Percentiles rank a stretch among this genome's conserved stretches.
phyloP scores from a whole-genome alignment of 2,329 filamentous ascomycete genomes.

The Albifimbria verrucaria region DNA sequence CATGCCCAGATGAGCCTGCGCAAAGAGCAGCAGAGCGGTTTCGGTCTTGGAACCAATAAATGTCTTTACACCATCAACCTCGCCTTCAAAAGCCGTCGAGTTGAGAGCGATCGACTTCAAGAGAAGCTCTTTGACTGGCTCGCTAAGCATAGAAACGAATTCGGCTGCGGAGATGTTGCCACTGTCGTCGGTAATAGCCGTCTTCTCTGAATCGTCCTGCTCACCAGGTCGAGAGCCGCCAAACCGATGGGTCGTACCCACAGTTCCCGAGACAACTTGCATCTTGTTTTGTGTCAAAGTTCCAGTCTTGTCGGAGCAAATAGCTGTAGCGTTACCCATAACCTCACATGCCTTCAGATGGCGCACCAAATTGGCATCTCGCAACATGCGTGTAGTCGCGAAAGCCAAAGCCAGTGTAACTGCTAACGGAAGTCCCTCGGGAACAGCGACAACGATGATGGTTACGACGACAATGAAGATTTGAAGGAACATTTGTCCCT shows the following conservation, averaged over 20 bases:
- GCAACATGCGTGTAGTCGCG: conserved; percentile 73
- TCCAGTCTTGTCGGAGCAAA: conserved; percentile 67
- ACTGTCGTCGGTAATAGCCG: conserved; percentile 20
- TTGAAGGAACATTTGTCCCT: conserved; percentile 74
- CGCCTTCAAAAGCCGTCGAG: conserved; percentile 74
- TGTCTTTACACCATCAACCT: conserved; percentile 61
- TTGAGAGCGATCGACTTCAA: conserved; percentile 61
- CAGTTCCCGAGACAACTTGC: conserved; percentile 60
- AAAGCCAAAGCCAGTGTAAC: conserved; percentile 77
- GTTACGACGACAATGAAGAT: conserved; percentile 78
- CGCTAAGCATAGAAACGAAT: conserved; percentile 42
- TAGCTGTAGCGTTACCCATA: conserved; percentile 74
- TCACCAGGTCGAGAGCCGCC: conserved; percentile 33
- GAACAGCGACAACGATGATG: conserved; percentile 76
- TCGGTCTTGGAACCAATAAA: conserved; percentile 80
- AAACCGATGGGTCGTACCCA: conserved; percentile 55
- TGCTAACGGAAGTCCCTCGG: conserved; percentile 72
- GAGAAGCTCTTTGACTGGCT: conserved; percentile 49
- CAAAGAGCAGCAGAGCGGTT: conserved; percentile 69
- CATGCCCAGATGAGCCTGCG: conserved; percentile 64
- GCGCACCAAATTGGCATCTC: conserved; percentile 73
- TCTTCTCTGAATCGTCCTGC: conserved; percentile 20
- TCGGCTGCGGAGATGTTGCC: conserved; percentile 42
- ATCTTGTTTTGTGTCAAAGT: conserved; percentile 68
- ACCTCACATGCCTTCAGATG: conserved; percentile 76